Base-by-base conservation (phyloP, 1,284 basidiomycete species). In the Afroboletus lepidellus region DNA sequence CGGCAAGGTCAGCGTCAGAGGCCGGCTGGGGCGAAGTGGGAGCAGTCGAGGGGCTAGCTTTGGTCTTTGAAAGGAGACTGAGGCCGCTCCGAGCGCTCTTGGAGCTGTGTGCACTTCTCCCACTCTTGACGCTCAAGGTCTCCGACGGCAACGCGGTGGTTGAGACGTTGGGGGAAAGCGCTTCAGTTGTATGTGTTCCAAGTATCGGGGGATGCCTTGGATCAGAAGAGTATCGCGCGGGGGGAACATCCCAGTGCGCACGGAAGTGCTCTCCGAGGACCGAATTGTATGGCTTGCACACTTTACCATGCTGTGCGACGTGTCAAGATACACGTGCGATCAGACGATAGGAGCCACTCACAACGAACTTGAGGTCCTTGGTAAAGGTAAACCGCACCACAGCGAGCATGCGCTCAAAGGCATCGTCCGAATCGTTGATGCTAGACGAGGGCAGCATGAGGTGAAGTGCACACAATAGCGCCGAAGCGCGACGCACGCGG, bases 221-320 rank as follows among this genome's bases (percentile, higher is more conserved):
- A 50, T 82, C 80, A 24, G 77, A 71, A 20, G 78, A 69, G 64
- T 82, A 82, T 32, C 72, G 67, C 30, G 83, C 71, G 23, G 87
- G 85, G n/a, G 81, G 69, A 13, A 92, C 76, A 57, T 88, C 87
- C 88, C 87, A 96, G 62, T 93, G 90, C 21, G 90, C 83, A 47
- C 91, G 85, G 73, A 96, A 96, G 72, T 95, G 90, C 70, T 96
- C 93, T 65, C 91, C 92, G 1, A 96, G 80, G 30, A 94, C 90
- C 1, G 92, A 94, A 74, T 96, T 95, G 78, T 98, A 98, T 0
- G 95, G 94, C 70, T 98, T 98, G 77, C 91, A 92, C 18, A 97
- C 82, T 69, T 92, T 91, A 39, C 92, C 92, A 53, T 90, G 84
- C 90, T 91, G 52, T 37, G 42, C 16, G 25, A 15, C 30, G 37